phyloP scores from a whole-genome alignment of 768 basidiomycete species.

The Tulasnella sp. region DNA sequence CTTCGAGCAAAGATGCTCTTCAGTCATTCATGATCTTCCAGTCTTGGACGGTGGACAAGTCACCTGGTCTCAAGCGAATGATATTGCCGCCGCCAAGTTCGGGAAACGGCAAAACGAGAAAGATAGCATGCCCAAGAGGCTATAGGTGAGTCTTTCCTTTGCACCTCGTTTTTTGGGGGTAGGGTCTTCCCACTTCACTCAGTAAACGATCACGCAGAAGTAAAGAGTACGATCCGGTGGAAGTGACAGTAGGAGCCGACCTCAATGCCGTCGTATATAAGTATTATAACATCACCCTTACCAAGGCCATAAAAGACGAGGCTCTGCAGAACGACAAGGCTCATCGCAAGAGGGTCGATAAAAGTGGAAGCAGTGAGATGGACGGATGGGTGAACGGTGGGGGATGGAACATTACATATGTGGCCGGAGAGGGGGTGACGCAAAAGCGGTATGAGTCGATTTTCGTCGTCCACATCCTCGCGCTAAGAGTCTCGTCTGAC shows the following conservation, averaged over 20 bases:
- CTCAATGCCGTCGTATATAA: constrained; percentile 10
- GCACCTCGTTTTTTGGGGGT: no score
- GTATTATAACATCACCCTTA: constrained; percentile 8
- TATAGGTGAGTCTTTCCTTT: neutral
- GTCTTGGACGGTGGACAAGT: constrained; percentile 12
- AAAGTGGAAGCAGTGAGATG: constrained; percentile 6
- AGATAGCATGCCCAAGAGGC: constrained; percentile 5
- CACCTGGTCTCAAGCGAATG: constrained; percentile 5
- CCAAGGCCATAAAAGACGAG: neutral
- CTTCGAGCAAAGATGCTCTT: neutral
- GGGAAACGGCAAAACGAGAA: neutral
- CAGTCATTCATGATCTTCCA: constrained; percentile 4
- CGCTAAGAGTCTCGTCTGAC: neutral
- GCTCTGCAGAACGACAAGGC: constrained; percentile 7
- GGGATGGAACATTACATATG: constrained; percentile 8
- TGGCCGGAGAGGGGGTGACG: constrained; percentile 12
- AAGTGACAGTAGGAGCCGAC: constrained; percentile 1
- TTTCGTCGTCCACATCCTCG: neutral
- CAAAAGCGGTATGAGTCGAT: constrained; percentile 4
- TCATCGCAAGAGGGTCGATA: neutral
- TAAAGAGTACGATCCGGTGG: constrained; percentile 9
- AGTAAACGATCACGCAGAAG: constrained; percentile 6
- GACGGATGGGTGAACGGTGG: constrained; percentile 11
- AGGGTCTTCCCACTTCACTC: no score
- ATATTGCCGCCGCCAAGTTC: neutral